Evolutionary conservation across 2,329 filamentous ascomycete genomes (phyloP), one percentile per base, ranked within the genome.

Genomic region (Penicillium fuscoglaucum): DNA sequence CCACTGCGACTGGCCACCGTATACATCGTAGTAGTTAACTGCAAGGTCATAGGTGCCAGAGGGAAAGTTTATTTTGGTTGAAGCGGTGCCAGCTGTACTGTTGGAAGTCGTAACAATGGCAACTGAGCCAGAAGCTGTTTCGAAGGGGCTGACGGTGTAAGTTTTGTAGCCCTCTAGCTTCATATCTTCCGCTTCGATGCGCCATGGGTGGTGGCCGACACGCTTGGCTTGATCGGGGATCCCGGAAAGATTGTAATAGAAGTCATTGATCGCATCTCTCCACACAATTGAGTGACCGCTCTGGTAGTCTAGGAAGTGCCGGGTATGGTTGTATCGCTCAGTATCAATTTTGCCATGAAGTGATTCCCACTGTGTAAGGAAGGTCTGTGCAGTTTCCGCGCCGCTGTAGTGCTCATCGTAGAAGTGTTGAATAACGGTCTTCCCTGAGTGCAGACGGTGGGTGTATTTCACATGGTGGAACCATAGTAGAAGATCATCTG

Each of bases 381-480:
- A 89, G 0, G 76, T 80, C 57, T 89, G 85, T 0, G 84, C 87
- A 0, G 79, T 83, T n/a, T 78, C 80, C 6, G 85, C 82, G 7
- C 85, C 85, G 8, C 74, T 71, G 61, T 87, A 87, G 60, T 87
- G 85, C 0, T 84, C 83, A 60, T 87, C 82, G 66, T 87, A 87
- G 70, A 87, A 86, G 66, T 87, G 84, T 66, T 87, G 85, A 52
- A 87, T 87, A 3, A 90, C 86, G 0, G 87, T 88, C 71, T 87
- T 84, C 12, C 86, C 85, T 0, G 82, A 84, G 10, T 85, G 79
- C 1, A 90, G 79, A 7, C 70, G 72, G 40, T 88, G 83, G 0
- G 84, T 88, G 69, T 89, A 91, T 4, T 82, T 82, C 0, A 90
- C 86, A 67, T 91, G 88, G 70, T 90, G 88, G 74, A 90, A 90